Evolutionary conservation across 73 alveolate species (phyloP), one percentile per base, ranked within the genome.

Genomic region (Paramecium octaurelia): DNA sequence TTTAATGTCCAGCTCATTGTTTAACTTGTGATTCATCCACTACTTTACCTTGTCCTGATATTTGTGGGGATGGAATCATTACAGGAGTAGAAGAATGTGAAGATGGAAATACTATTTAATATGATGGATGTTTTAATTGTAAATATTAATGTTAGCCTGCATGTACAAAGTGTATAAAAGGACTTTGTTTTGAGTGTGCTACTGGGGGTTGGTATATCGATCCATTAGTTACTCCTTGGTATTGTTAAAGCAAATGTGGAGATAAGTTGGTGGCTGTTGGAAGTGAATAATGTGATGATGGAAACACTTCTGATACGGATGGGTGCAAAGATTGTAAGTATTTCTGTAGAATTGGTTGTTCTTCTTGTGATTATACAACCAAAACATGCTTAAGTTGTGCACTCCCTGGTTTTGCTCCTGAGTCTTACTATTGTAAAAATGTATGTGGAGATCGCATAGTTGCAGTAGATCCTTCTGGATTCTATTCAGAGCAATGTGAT

Each of bases 381-480:
- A 44, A 44, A 0, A 44, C 14, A 3, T 44, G 58, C 12, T 44
- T 44, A 44, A 44, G 58, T 44, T 44, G 58, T 44, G 58, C 8
- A 44, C 12, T 44, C 12, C 58, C 58, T 44, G 58, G 58, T 3
- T 44, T 44, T 44, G 18, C 3, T 44, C 58, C 58, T 44, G 0
- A 0, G 1, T 44, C 58, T 44, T 44, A 44, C 18, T 44, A 44
- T 44, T 44, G 58, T 14, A 6, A 14, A 9, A 44, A 44, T 44
- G 12, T 9, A 16, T 80, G 92, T 3, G 92, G 92, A 80, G 92
- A 80, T 38, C 34, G 84, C 8, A 4, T 80, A 21, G 43, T 80
- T 24, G 43, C 14, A 7, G 54, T 7, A 46, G 42, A 44, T 44
- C 58, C 58, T 11, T 0, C 3, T 44, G 58, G 58, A 9, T 44